A percentile compares a stretch with the other conserved stretches of the same genome.
Conservation (phyloP, 768 basidiomycete species). For the Lactifluus echinatus region DNA sequence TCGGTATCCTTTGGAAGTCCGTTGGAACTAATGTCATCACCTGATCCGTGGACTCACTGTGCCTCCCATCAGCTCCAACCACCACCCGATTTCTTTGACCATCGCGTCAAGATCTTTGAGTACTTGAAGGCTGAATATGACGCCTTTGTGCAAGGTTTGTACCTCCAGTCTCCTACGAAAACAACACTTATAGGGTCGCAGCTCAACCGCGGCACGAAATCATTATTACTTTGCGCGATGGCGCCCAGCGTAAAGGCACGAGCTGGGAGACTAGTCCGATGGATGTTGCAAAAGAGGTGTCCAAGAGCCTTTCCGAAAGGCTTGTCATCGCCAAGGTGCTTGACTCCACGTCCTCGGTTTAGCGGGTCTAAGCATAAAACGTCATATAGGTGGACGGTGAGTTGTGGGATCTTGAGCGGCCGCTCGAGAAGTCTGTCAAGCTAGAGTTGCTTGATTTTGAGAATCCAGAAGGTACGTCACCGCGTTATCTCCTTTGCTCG, state of each 20-base stretch:
- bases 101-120: conserved; percentile 85
- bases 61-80: conserved; percentile 55
- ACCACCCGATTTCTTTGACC: conserved; percentile 77
- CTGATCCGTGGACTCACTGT: conserved; percentile 11
- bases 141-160: conserved; percentile 63
- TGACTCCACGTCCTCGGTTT: neutral
- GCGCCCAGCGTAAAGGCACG: conserved; percentile 70
- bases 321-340: conserved; percentile 88
- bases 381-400: conserved; percentile 60
- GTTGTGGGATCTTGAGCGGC: conserved; percentile 93
- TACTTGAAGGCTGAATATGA: conserved; percentile 78
- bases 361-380: conserved; percentile 3
- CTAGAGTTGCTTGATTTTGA: conserved; percentile 91
- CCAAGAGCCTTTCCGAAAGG: conserved; percentile 79
- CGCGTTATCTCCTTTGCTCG: neutral
- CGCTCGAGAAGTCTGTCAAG: conserved; percentile 76
- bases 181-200: conserved; percentile 24
- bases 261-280: conserved; percentile 95
- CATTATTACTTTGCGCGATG: conserved; percentile 77
- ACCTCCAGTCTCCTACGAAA: neutral
- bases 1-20: conserved; percentile 58
- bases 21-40: neutral
- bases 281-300: conserved; percentile 81
- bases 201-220: conserved; percentile 82
- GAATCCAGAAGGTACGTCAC: conserved; percentile 62